Base-by-base conservation (phyloP, 257 asterid species). In the Rhazya stricta region DNA sequence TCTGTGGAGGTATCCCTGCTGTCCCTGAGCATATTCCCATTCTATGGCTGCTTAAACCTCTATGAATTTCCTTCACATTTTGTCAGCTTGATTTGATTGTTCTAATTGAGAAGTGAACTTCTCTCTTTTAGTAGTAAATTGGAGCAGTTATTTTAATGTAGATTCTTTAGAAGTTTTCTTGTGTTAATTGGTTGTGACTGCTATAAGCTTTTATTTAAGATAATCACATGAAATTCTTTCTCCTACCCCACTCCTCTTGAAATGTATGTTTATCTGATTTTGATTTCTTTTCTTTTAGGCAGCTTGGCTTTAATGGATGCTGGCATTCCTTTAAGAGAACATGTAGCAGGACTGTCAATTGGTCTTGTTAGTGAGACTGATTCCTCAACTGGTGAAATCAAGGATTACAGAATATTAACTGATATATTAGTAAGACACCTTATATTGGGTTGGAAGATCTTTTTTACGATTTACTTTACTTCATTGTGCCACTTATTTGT, bases 261-360 rank as follows among this genome's bases (percentile, higher is more conserved):
- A 16, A 42, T 50, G 12, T 70, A 25, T 19, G 13, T 16, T 39
- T 74, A 29, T 53, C 15, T 50, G 51, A 58, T 66, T 67, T 56
- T 42, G 12, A 79, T 75, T 56, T 70, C 69, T 72, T 16, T 65
- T 50, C 65, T 83, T 79, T 58, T 79, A 95, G 99, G 99, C 78
- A 95, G 99, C 88, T 86, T 95, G 99, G 99, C 98, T 76, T 89
- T 95, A 86, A 89, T 95, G 98, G 97, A 95, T 86, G 94, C 98
- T 78, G 99, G 98, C 80, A 89, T 95, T 87, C 94, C 90, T 29
- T 72, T 95, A 86, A 87, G 79, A 78, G 96, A 89, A 74, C 99
- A 91, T 50, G 98, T 92, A 57, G 98, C 98, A 42, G 99, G 98
- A 76, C 46, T 95, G 79, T 95, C 97, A 21, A 88, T 95, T 72